phyloP scores from a whole-genome alignment of 257 asterid species.

The Petunia secreta region DNA sequence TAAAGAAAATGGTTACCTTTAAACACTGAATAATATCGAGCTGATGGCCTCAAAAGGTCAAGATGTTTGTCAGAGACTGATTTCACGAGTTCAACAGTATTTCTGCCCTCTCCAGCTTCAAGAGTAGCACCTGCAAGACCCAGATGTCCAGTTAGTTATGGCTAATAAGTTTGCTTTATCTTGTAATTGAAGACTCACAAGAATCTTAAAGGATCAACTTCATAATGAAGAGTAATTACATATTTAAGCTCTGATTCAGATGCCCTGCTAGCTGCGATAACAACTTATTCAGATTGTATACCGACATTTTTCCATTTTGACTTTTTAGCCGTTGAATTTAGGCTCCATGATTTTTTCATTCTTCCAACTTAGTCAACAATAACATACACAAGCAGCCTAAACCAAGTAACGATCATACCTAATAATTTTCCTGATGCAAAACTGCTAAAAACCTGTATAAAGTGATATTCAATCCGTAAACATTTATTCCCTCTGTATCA shows the following conservation, averaged over 20 bases:
- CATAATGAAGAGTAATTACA: constrained; percentile 9
- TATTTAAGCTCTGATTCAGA: too few species aligned
- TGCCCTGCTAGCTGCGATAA: too few species aligned
- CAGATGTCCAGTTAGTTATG: constrained; percentile 46
- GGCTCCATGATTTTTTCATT: too few species aligned
- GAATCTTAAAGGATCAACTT: background rate
- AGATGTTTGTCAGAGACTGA: constrained; percentile 89
- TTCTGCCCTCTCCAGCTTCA: constrained; percentile 75
- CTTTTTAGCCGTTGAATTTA: too few species aligned
- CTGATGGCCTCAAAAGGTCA: constrained; percentile 94
- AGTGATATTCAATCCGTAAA: background rate
- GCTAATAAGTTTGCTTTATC: constrained; percentile 31
- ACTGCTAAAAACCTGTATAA: background rate
- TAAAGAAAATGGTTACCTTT: constrained; percentile 64
- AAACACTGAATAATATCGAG: constrained; percentile 79
- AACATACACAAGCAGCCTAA: background rate
- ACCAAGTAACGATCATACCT: constrained; percentile 5
- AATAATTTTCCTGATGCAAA: background rate
- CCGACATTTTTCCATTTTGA: too few species aligned
- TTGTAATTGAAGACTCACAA: background rate
- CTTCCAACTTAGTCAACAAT: too few species aligned
- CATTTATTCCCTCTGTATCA: background rate
- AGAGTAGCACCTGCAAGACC: constrained; percentile 73
- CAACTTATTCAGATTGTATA: too few species aligned
- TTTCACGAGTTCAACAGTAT: constrained; percentile 75